Evolutionary conservation across 768 basidiomycete genomes (phyloP).

Genomic region (Chalciporus piperatus): DNA sequence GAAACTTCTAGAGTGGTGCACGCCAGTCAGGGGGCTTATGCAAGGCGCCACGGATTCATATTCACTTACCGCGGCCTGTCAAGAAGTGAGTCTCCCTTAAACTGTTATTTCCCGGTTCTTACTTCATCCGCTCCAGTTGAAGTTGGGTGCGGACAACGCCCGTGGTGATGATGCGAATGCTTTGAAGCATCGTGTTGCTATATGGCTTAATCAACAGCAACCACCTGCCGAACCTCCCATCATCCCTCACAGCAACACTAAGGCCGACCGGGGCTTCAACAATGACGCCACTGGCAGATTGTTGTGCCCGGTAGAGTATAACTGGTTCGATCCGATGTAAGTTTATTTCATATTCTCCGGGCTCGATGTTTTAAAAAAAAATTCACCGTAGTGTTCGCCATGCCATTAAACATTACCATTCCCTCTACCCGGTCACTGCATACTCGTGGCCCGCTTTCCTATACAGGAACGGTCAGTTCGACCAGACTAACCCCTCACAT

Average conservation of each 20-base stretch:
- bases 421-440: not conserved
- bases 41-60: not conserved
- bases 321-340: slow-evolving; percentile 11
- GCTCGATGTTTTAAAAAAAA: not conserved
- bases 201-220: slow-evolving; percentile 8
- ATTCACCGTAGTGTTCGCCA: not conserved
- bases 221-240: not conserved
- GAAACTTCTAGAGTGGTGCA: slow-evolving; percentile 9
- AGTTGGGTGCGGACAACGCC: slow-evolving; percentile 12
- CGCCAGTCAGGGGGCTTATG: not conserved
- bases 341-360: not conserved
- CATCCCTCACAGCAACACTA: not conserved
- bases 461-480: not conserved
- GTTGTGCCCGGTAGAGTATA: slow-evolving; percentile 12
- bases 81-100: slow-evolving; percentile 1
- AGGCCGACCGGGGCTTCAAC: slow-evolving; percentile 1
- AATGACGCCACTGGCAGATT: slow-evolving; percentile 8
- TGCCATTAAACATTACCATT: slow-evolving; percentile 1
- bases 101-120: not conserved
- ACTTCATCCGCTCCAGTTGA: slow-evolving; percentile 6
- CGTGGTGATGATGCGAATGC: slow-evolving; percentile 7
- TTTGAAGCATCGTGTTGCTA: not conserved
- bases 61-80: not conserved
- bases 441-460: slow-evolving; percentile 10
- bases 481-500: not conserved